Conservation (phyloP, 345 rosid genomes). For the Rhodamnia rubescens region DNA sequence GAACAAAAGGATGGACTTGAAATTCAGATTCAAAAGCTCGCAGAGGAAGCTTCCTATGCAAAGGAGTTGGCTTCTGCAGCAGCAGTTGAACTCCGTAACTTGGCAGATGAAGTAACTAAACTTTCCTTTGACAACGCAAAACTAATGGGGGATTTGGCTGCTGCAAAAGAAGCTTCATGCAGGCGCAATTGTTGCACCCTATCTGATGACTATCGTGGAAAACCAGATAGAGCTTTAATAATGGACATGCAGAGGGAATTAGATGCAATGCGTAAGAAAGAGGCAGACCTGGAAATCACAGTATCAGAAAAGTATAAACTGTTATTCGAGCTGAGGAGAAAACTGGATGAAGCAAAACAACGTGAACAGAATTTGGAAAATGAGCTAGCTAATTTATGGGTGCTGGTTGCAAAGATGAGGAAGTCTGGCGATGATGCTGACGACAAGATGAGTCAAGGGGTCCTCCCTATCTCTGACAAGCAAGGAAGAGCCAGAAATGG, state of each 20-base stretch:
- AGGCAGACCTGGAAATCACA: constrained; percentile 26
- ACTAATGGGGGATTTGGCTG: constrained; percentile 36
- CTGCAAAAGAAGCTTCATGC: constrained; percentile 23
- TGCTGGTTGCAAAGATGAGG: constrained; percentile 37
- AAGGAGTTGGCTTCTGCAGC: constrained; percentile 68
- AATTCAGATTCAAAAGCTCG: constrained; percentile 35
- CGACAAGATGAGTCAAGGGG: background rate
- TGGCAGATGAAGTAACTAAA: constrained; percentile 64
- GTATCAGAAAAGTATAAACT: constrained; percentile 25
- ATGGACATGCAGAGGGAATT: constrained; percentile 43
- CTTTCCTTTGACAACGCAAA: constrained; percentile 59
- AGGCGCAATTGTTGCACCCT: constrained; percentile 13
- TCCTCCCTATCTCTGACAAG: background rate
- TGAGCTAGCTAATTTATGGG: constrained; percentile 61
- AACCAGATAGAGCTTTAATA: constrained; percentile 13
- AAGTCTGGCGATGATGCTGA: constrained; percentile 20
- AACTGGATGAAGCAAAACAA: constrained; percentile 36
- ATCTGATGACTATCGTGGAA: constrained; percentile 14
- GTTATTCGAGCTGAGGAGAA: constrained; percentile 32
- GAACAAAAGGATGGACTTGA: constrained; percentile 55
- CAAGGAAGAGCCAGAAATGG: background rate
- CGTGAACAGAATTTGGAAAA: constrained; percentile 43
- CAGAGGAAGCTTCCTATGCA: constrained; percentile 66
- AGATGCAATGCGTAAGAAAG: constrained; percentile 24
- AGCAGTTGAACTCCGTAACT: constrained; percentile 49